A percentile compares a stretch with the other conserved stretches of the same genome.
These are phyloP conservation scores for Fusarium buxicola DNA, from an alignment of 2,329 filamentous ascomycete species.

Conservation along the genomic window DNA sequence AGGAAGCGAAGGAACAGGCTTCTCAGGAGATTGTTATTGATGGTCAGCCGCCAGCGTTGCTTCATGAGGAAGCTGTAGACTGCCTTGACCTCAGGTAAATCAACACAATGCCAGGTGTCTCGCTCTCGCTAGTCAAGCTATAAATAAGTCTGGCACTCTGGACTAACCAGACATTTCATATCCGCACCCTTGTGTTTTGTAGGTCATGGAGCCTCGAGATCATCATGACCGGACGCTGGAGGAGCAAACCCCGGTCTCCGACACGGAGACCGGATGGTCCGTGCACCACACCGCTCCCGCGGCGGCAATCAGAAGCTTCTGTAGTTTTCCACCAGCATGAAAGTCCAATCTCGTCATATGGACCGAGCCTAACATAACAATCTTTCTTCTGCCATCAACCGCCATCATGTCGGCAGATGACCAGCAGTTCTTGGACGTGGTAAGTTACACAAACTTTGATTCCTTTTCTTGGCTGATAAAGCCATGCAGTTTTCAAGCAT, in stretches of 20 bases:
- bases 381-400: slow-evolving; percentile 40
- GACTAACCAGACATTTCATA: too few species aligned
- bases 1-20: too few species aligned
- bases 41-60: too few species aligned
- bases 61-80: too few species aligned
- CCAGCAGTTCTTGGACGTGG: slow-evolving; percentile 81
- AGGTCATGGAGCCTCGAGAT: too few species aligned
- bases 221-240: slow-evolving; percentile 23
- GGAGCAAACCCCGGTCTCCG: slow-evolving; percentile 32
- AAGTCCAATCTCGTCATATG: slow-evolving; percentile 47
- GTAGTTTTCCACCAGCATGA: slow-evolving; percentile 44
- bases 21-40: too few species aligned
- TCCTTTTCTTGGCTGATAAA: slow-evolving; percentile 21
- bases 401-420: slow-evolving; percentile 80
- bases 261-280: slow-evolving; percentile 37
- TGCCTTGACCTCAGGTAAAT: too few species aligned
- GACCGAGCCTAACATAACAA: slow-evolving; percentile 40
- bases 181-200: too few species aligned
- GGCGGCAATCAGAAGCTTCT: slow-evolving; percentile 42
- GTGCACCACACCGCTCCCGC: slow-evolving; percentile 36
- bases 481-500: slow-evolving; percentile 64
- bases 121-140: too few species aligned
- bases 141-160: too few species aligned
- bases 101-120: too few species aligned
- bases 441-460: slow-evolving; percentile 56